Evolutionary conservation across 1,284 basidiomycete genomes (phyloP).

Genomic region (Fomitopsis betulina): DNA sequence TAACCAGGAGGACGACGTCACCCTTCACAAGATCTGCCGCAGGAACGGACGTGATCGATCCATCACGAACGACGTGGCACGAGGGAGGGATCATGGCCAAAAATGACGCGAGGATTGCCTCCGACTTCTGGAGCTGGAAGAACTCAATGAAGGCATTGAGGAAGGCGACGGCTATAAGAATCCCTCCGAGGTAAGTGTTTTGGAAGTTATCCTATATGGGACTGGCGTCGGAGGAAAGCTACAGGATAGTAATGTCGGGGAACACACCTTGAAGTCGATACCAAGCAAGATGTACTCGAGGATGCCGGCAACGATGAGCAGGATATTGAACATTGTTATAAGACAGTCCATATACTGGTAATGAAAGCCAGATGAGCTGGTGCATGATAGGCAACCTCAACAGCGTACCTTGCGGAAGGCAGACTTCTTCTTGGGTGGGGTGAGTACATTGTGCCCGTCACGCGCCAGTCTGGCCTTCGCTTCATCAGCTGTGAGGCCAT

Average conservation of each 20-base stretch:
- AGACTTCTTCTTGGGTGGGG: slow-evolving; percentile 65
- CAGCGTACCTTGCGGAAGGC: slow-evolving; percentile 52
- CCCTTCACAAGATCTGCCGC: slow-evolving; percentile 66
- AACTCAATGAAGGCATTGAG: slow-evolving; percentile 69
- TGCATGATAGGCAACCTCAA: slow-evolving; percentile 1
- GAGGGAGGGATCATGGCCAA: slow-evolving; percentile 68
- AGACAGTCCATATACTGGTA: slow-evolving; percentile 58
- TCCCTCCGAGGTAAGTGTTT: slow-evolving; percentile 66
- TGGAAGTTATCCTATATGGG: slow-evolving; percentile 47
- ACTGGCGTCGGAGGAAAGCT: background rate
- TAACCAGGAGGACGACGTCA: slow-evolving; percentile 60
- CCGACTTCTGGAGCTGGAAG: slow-evolving; percentile 67
- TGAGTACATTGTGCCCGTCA: slow-evolving; percentile 58
- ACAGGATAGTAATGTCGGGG: background rate
- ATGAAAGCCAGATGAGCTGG: slow-evolving; percentile 6
- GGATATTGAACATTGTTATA: slow-evolving; percentile 63
- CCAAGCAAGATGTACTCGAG: slow-evolving; percentile 63
- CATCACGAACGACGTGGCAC: slow-evolving; percentile 61
- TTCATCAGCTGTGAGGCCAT: slow-evolving; percentile 49
- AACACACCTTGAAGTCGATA: slow-evolving; percentile 50
- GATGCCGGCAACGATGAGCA: slow-evolving; percentile 58
- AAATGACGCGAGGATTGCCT: slow-evolving; percentile 67
- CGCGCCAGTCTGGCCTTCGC: slow-evolving; percentile 48
- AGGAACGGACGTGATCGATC: slow-evolving; percentile 49
- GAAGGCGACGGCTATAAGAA: slow-evolving; percentile 65